These are phyloP conservation scores for Hericium rajendrae DNA, from an alignment of 768 basidiomycete species.

Conservation along the genomic window DNA sequence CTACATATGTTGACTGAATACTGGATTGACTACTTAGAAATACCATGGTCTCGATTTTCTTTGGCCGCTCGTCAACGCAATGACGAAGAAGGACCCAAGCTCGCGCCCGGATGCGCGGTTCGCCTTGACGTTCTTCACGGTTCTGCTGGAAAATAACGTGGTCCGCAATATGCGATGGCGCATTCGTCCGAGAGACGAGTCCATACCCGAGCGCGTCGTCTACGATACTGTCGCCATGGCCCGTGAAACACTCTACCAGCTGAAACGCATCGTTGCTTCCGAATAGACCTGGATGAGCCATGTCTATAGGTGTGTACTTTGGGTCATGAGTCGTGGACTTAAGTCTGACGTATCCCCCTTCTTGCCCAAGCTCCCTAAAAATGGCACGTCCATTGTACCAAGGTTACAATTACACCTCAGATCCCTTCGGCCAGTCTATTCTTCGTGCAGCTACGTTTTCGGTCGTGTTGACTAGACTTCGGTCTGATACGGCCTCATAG, in stretches of 20 bases:
- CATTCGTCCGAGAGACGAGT: slow-evolving; percentile 6
- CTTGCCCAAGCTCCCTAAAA: too few species aligned
- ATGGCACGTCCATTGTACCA: too few species aligned
- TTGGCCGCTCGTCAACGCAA: neutral
- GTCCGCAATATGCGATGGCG: slow-evolving; percentile 5
- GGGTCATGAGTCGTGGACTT: too few species aligned
- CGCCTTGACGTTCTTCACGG: neutral
- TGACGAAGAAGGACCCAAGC: neutral
- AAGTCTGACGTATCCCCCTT: too few species aligned
- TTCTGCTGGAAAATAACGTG: neutral
- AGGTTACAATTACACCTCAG: too few species aligned
- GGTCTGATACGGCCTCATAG: too few species aligned
- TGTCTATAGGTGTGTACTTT: too few species aligned
- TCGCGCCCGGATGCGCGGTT: neutral
- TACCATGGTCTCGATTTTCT: neutral
- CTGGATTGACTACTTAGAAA: neutral
- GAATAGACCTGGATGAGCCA: too few species aligned
- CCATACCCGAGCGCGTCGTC: slow-evolving; percentile 5
- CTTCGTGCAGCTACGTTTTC: too few species aligned
- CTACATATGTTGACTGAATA: too few species aligned
- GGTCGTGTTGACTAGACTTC: too few species aligned
- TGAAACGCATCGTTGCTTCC: neutral
- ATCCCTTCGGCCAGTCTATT: too few species aligned
- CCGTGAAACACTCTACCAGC: slow-evolving; percentile 5
- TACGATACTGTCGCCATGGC: slow-evolving; percentile 15